Evolutionary conservation across 805 yeast genomes (phyloP).

Genomic region (Kuraishia molischiana): DNA sequence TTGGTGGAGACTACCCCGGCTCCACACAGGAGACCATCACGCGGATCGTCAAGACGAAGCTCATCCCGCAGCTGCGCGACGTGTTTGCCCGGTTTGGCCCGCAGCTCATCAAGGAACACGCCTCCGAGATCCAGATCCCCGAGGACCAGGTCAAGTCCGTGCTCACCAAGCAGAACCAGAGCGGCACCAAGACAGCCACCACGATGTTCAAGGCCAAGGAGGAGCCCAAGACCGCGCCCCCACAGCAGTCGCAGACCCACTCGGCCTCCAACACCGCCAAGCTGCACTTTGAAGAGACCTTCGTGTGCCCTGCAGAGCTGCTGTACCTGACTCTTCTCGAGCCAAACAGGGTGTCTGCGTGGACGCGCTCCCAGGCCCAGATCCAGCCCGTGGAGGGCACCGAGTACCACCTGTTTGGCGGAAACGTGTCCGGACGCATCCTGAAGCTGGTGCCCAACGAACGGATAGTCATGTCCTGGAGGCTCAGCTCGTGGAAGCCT

Average conservation of each 20-base stretch:
- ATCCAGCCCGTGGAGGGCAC: constrained; percentile 54
- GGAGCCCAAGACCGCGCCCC: constrained; percentile 8
- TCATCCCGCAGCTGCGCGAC: constrained; percentile 65
- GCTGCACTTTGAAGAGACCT: constrained; percentile 65
- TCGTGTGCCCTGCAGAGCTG: constrained; percentile 84
- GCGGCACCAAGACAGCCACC: constrained; percentile 16
- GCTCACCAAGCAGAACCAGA: constrained; percentile 42
- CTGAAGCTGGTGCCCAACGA: constrained; percentile 47
- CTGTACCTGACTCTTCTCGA: constrained; percentile 69
- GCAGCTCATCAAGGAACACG: constrained; percentile 67
- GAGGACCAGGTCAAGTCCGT: constrained; percentile 46
- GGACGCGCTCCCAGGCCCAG: constrained; percentile 72
- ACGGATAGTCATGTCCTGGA: constrained; percentile 70
- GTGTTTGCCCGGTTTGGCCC: constrained; percentile 58
- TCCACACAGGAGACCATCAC: constrained; percentile 42
- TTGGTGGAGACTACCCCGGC: constrained; percentile 36
- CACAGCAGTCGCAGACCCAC: constrained; percentile 8
- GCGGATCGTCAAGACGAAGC: constrained; percentile 30
- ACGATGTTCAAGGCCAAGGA: constrained; percentile 13
- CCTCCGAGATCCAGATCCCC: constrained; percentile 66
- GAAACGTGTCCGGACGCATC: constrained; percentile 71
- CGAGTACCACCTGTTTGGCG: constrained; percentile 70
- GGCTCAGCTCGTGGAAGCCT: constrained; percentile 80
- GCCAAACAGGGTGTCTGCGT: constrained; percentile 72
- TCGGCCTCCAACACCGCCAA: constrained; percentile 66